Base-by-base conservation (phyloP, 495 filamentous ascomycete genomes). In the Penicillium taxi region DNA sequence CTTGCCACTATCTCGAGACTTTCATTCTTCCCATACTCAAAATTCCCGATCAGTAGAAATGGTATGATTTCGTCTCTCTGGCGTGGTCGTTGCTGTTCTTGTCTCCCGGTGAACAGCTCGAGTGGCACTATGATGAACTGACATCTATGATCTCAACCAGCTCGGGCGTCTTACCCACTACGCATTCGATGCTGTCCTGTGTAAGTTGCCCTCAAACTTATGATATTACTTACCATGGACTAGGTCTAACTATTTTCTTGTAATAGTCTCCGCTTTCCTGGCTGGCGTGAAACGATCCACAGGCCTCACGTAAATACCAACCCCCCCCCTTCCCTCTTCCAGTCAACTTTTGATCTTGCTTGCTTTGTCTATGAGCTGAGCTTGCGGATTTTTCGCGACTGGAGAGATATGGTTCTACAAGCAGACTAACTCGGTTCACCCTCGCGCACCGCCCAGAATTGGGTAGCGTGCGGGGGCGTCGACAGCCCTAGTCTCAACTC, bases 231-330 rank as follows among this genome's bases (percentile, higher is more conserved):
- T 26, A 12, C 11, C 17, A 8, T 44, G 15, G 42, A 38, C 16
- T 15, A 32, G 9, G 38, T 24, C 52, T 64, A 47, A 64, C 47
- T 13, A 36, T 29, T 31, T 12, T 28, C 27, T 20, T 19, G 26
- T 16, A 22, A 26, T 50, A 91, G 84, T 98, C 63, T 98, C 91
- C 29, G 83, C 91, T 39, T 88, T 96, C 55, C 83, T 98, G 28
- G 91, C 91, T 13, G 91, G 91, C 49, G 84, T 98, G 67, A 87
- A 91, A 63, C 86, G 91, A 30, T 94, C 87, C 37, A 96, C 91
- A 25, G 91, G 91, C 54, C 73, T 98, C 57, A 94, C 91, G 91
- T 98, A 90, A 72, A 83, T 80, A 51, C 35, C 28, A 37, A 44
- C 41, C 37, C 38, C 24, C 37, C 17, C 40, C 27, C 17, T 29